phyloP scores from a whole-genome alignment of 352 stramenopile species.

The Pythium aquatile region DNA sequence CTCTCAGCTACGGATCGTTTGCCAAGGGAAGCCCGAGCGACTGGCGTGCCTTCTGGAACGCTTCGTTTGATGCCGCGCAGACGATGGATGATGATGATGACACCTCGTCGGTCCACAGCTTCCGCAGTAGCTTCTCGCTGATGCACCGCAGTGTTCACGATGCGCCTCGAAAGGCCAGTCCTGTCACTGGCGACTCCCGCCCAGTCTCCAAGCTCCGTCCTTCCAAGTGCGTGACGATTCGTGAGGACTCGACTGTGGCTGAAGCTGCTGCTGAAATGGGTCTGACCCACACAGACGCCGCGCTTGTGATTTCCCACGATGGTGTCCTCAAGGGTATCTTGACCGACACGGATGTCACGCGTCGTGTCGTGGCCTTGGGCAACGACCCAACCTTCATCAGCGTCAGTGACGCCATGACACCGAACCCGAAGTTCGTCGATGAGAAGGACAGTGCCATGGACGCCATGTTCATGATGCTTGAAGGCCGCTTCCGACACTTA shows the following conservation, averaged over 20 bases:
- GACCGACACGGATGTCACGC: constrained; percentile 92
- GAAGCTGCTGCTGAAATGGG: constrained; percentile 90
- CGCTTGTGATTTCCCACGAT: constrained; percentile 89
- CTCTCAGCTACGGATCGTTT: constrained; percentile 86
- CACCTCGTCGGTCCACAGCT: constrained; percentile 79
- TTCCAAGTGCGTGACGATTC: constrained; percentile 90
- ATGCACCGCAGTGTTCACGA: constrained; percentile 42
- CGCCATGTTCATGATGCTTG: constrained; percentile 90
- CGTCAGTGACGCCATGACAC: constrained; percentile 84
- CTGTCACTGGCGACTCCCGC: constrained; percentile 88
- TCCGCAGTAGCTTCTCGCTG: constrained; percentile 72
- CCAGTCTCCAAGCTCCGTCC: constrained; percentile 85
- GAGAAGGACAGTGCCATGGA: constrained; percentile 89
- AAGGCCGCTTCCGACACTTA: constrained; percentile 95
- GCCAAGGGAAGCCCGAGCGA: constrained; percentile 85
- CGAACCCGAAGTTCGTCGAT: constrained; percentile 87
- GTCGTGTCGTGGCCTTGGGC: constrained; percentile 78
- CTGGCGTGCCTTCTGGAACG: constrained; percentile 90
- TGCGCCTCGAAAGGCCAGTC: constrained; percentile 34
- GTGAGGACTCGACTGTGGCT: constrained; percentile 81
- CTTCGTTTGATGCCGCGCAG: constrained; percentile 73
- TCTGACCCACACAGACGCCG: constrained; percentile 88
- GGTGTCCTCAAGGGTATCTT: constrained; percentile 94
- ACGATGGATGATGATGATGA: constrained; percentile 66
- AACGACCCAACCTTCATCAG: constrained; percentile 86